Evolutionary conservation across 306 rosid genomes (phyloP).

Genomic region (Malus asiatica): DNA sequence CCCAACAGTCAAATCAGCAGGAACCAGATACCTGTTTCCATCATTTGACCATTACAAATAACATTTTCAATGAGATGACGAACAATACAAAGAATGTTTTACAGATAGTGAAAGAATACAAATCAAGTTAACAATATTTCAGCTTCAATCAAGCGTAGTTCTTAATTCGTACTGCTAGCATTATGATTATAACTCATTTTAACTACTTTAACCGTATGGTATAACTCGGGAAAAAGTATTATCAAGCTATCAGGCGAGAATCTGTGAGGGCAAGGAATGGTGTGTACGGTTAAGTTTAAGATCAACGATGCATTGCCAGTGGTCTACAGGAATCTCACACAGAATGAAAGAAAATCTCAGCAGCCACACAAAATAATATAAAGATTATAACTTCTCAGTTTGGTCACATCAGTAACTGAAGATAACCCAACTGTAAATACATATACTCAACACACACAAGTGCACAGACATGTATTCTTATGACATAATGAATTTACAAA

Average conservation of each 20-base stretch:
- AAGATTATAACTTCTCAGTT: neutral
- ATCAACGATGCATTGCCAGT: neutral
- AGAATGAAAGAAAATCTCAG: too few species aligned
- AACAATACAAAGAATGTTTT: neutral
- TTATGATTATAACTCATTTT: neutral
- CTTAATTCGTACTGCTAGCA: neutral
- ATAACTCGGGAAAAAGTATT: neutral
- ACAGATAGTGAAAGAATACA: neutral
- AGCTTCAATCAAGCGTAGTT: neutral
- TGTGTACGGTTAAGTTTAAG: neutral
- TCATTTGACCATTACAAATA: neutral
- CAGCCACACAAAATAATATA: neutral
- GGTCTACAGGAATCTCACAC: neutral
- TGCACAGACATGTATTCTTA: neutral
- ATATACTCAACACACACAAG: neutral
- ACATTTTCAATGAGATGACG: neutral
- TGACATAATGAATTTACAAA: neutral
- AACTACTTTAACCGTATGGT: neutral
- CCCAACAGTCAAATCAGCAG: constrained; percentile 80
- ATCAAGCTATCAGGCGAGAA: neutral
- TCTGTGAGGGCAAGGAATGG: neutral
- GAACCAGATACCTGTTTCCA: constrained; percentile 72
- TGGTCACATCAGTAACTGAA: neutral
- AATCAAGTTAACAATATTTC: neutral
- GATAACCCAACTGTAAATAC: neutral